Conservation (phyloP, 1,139 yeast genomes). For the Taphrina pruni region DNA sequence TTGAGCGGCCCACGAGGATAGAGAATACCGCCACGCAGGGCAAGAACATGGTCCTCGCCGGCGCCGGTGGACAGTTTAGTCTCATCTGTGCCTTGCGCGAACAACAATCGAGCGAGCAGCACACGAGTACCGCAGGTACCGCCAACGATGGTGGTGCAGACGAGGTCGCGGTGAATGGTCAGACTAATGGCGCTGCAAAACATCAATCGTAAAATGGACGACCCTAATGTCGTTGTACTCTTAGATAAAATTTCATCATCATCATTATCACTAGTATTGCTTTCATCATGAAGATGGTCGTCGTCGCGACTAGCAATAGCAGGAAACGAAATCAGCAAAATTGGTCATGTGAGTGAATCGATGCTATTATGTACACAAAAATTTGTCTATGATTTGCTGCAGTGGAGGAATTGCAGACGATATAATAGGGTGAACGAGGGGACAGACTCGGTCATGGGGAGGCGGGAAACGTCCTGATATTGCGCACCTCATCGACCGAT, state of each 20-base stretch:
- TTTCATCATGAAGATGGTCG: too few relatives aligned
- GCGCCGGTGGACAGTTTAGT: slow-evolving; percentile 96
- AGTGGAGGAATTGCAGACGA: too few relatives aligned
- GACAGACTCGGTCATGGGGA: not conserved
- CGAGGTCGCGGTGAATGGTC: not conserved
- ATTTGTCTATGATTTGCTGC: too few relatives aligned
- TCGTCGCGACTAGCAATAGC: too few relatives aligned
- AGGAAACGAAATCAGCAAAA: too few relatives aligned
- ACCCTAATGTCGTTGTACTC: slow-evolving; percentile 1
- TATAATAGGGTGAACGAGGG: too few relatives aligned
- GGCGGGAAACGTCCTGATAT: slow-evolving; percentile 16
- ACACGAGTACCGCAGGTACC: too few relatives aligned
- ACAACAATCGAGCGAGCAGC: too few relatives aligned
- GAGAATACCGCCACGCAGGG: slow-evolving; percentile 89
- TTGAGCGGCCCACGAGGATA: slow-evolving; percentile 82
- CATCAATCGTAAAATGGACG: not conserved
- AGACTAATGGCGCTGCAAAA: not conserved
- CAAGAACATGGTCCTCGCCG: slow-evolving; percentile 69
- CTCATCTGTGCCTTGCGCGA: slow-evolving; percentile 31
- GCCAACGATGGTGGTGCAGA: too few relatives aligned
- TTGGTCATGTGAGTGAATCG: not conserved
- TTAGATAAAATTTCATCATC: not conserved
- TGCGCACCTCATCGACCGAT: slow-evolving; percentile 27
- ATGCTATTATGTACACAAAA: too few relatives aligned
- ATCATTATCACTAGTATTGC: not conserved